Percentiles rank a stretch among this genome's conserved stretches.
Conservation (phyloP, 768 basidiomycete genomes). For the Hericium alpestre region DNA sequence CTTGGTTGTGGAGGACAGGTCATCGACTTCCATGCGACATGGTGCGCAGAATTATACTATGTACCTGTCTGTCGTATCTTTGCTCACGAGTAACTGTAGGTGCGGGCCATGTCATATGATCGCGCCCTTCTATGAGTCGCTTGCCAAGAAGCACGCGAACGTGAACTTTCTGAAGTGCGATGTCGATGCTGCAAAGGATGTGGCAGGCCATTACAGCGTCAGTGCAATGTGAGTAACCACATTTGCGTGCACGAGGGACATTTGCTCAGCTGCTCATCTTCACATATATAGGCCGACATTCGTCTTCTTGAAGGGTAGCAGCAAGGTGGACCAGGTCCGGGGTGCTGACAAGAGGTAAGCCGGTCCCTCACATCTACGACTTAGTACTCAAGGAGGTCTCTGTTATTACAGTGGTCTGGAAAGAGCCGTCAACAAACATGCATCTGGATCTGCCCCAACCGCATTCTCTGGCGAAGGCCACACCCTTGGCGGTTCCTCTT, state of each 20-base stretch:
- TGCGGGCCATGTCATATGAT: slow-evolving; percentile 82
- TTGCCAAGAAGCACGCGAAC: slow-evolving; percentile 55
- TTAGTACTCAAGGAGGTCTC: neutral
- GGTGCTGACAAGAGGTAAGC: slow-evolving; percentile 61
- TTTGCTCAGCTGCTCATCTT: neutral
- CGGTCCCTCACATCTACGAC: neutral
- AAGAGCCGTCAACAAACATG: slow-evolving; percentile 42
- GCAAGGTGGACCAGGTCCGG: slow-evolving; percentile 59
- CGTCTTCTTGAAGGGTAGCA: slow-evolving; percentile 58
- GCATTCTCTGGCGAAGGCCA: slow-evolving; percentile 67
- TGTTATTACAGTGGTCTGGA: slow-evolving; percentile 44
- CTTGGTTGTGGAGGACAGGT: slow-evolving; percentile 33
- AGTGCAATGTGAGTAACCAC: slow-evolving; percentile 54
- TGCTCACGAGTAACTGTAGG: slow-evolving; percentile 31
- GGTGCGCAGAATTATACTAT: slow-evolving; percentile 31
- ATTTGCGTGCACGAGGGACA: neutral
- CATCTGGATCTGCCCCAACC: slow-evolving; percentile 28
- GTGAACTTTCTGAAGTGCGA: slow-evolving; percentile 83
- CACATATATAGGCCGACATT: slow-evolving; percentile 65
- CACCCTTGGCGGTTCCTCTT: slow-evolving; percentile 46
- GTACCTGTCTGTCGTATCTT: neutral
- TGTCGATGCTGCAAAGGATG: slow-evolving; percentile 60
- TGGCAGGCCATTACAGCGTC: slow-evolving; percentile 52
- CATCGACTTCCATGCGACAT: slow-evolving; percentile 81
- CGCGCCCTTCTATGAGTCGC: slow-evolving; percentile 61